Evolutionary conservation across 2,329 filamentous ascomycete genomes (phyloP), one percentile per base, ranked within the genome.

Genomic region (Aspergillus udagawae): DNA sequence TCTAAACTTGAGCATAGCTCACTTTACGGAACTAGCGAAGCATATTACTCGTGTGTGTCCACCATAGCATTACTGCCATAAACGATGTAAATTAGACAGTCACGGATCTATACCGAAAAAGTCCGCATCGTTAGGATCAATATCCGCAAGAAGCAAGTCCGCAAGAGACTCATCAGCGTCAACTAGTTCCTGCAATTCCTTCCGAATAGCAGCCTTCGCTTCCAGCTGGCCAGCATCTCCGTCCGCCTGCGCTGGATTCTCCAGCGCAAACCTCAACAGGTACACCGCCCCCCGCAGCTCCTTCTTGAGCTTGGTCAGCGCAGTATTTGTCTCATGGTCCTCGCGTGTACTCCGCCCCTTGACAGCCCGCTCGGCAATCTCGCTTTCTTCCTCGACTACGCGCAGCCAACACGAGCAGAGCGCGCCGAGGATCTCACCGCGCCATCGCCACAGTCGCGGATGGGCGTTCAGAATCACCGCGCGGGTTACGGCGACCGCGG

Each of bases 381-480:
- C 63, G 3, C 60, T 60, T 51, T 68, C 63, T 14, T 79, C 77
- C 21, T 73, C 69, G 2, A 75, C 63, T 17, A 85, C 65, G 58
- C 83, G 83, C 3, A 86, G 70, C 86, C 86, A 91, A 69, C 85
- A 88, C 1, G 84, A 68, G 38, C 82, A 79, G 1, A 91, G 61
- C 0, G 83, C 84, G 62, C 82, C 83, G 49, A 91, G 70, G 5
- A 93, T 75, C 58, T 89, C 85, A 3, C 82, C 83, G 28, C 83
- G 77, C 76, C 90, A 86, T 29, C 76, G 74, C 52, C 77, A 73
- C 4, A 95, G 76, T 4, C 91, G 80, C 10, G 89, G 88, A 86
- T 91, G 92, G 57, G 84, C 85, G 58, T 82, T 86, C 12, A 80
- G 63, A 10, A 95, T 75, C 14, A 88, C 75, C 0, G 77, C 74